Evolutionary conservation across 176 grass and related monocot genomes (phyloP), one percentile per base, ranked within the genome.

Genomic region (Phragmites australis): DNA sequence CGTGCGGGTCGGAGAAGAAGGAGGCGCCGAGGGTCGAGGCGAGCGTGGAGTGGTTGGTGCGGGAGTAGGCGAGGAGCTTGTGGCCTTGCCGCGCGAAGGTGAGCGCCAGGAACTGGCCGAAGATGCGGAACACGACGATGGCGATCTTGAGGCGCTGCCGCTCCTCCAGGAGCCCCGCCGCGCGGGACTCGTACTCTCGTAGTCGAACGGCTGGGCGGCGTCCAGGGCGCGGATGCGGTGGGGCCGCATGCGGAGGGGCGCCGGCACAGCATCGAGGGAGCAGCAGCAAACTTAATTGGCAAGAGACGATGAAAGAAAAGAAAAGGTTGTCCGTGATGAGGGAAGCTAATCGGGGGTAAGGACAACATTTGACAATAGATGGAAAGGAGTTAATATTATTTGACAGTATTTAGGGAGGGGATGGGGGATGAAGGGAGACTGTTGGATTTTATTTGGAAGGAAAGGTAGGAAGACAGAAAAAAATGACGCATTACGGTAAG

Each of bases 91-190:
- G 76, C 61, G 78, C 84, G 74, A 97, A 89, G 22, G 81, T 80
- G 51, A 83, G 91, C 9, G 84, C 82, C 6, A 97, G 84, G 74
- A 93, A 97, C 73, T 93, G 94, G 0, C 91, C 94, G 74, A 93
- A 97, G 23, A 93, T 97, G 32, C 94, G 91, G 78, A 93, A 97
- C 23, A 91, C 94, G 9, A 97, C 78, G 77, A 97, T 86, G 66
- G 94, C 94, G 83, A 97, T 97, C 76, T 97, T 97, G n/a, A 97
- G 94, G n/a, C 80, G 85, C 43, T 81, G 75, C 6, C 74, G 81
- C 57, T 86, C 86, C 57, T 90, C 85, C 49, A 85, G 75, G 12
- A 88, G 78, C 32, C 82, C 80, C 52, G 82, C 83, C 8, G 23
- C 85, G n/a, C 79, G 74, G 55, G 90, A 90, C 83, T 97, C 89